Conservation (phyloP, 108 stramenopile genomes). For the Skeletonema tropicum region DNA sequence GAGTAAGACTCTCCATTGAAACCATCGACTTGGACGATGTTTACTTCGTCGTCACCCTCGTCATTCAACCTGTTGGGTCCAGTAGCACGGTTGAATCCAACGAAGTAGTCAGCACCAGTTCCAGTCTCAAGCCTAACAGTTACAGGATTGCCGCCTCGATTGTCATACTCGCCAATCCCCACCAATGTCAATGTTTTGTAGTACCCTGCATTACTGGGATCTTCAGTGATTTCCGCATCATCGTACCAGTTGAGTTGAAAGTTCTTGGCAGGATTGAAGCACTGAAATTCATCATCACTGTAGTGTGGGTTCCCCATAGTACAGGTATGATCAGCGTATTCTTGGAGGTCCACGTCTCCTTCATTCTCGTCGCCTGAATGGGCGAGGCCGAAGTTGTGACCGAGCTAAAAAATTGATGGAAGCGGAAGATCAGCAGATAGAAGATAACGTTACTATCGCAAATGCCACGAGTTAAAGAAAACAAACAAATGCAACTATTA, state of each 20-base stretch:
- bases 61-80: too few species aligned
- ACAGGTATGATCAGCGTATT: slow-evolving; percentile 43
- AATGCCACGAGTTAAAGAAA: too few species aligned
- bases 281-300: neutral
- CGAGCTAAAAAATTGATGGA: neutral
- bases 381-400: slow-evolving; percentile 35
- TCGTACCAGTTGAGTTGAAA: slow-evolving; percentile 5
- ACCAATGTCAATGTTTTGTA: slow-evolving; percentile 6
- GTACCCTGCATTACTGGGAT: neutral
- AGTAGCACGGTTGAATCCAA: too few species aligned
- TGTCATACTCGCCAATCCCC: slow-evolving; percentile 7
- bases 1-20: slow-evolving; percentile 17
- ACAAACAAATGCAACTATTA: neutral
- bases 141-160: too few species aligned
- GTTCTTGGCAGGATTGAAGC: slow-evolving; percentile 12
- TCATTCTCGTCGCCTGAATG: slow-evolving; percentile 37
- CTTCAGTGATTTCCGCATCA: neutral
- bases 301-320: slow-evolving; percentile 42
- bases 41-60: neutral
- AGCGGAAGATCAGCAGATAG: neutral
- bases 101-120: too few species aligned
- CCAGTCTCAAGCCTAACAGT: too few species aligned
- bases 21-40: slow-evolving; percentile 9
- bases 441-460: neutral
- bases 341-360: slow-evolving; percentile 22